These are phyloP conservation scores for Agaricus sinodeliciosus DNA, from an alignment of 768 basidiomycete species.

Conservation along the genomic window DNA sequence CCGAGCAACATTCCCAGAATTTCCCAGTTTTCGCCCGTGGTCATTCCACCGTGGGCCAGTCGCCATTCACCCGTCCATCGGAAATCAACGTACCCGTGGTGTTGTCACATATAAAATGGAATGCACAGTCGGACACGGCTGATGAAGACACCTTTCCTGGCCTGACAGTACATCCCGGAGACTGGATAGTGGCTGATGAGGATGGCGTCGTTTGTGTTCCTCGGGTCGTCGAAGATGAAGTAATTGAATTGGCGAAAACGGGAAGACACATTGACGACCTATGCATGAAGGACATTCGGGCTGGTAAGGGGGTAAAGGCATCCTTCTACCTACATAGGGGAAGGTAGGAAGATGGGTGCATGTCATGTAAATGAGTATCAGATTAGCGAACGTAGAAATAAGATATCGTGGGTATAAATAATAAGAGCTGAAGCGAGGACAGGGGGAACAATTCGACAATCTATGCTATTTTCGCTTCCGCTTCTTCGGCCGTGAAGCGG, in stretches of 20 bases:
- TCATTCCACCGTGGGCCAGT: conserved; percentile 81
- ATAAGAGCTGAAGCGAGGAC: neutral
- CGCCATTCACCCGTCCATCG: conserved; percentile 76
- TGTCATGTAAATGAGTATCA: neutral
- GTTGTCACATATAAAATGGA: conserved; percentile 22
- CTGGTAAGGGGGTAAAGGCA: conserved; percentile 66
- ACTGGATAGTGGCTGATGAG: conserved; percentile 80
- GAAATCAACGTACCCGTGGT: conserved; percentile 62
- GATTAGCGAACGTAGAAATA: neutral
- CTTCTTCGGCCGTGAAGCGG: neutral
- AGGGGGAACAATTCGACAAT: too few relatives aligned
- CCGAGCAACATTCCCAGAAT: conserved; percentile 59
- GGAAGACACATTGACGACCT: conserved; percentile 60
- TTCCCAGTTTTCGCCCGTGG: conserved; percentile 84
- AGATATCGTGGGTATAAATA: neutral
- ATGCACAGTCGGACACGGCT: conserved; percentile 13
- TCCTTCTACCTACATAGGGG: conserved; percentile 78
- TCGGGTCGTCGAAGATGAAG: conserved; percentile 40
- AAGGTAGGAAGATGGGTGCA: conserved; percentile 17
- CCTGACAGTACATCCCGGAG: conserved; percentile 61
- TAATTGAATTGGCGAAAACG: conserved; percentile 49
- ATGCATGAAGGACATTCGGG: conserved; percentile 70
- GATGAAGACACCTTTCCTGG: conserved; percentile 33
- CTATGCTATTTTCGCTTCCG: conserved; percentile 3
- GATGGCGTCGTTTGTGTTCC: conserved; percentile 89